Percentiles rank a stretch among this genome's conserved stretches.
Evolutionary conservation across 148 eudicot genomes (phyloP).

Genomic region (Beta vulgaris): DNA sequence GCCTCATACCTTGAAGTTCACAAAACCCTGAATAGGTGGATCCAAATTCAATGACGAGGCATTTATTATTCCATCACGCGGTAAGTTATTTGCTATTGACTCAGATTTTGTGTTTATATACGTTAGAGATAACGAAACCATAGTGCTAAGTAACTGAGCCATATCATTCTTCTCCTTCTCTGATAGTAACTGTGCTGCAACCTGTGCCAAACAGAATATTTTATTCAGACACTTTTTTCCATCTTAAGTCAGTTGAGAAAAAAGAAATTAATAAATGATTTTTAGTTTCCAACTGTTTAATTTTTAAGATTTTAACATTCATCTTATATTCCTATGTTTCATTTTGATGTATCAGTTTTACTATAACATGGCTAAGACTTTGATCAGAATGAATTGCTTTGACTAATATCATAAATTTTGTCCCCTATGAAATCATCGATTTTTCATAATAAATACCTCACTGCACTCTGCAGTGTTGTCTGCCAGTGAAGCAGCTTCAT

Average conservation of each 20-base stretch:
- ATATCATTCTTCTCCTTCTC: slow-evolving; percentile 67
- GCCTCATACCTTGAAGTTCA: slow-evolving; percentile 59
- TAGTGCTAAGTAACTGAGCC: slow-evolving; percentile 61
- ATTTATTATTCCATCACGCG: slow-evolving; percentile 47
- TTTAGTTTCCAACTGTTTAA: background rate
- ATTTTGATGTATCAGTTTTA: no score
- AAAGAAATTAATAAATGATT: no score
- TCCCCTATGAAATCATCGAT: background rate
- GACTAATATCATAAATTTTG: no score
- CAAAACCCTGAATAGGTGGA: slow-evolving; percentile 67
- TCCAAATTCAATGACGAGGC: slow-evolving; percentile 60
- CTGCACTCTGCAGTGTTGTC: background rate
- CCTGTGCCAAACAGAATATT: slow-evolving; percentile 42
- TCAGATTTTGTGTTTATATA: slow-evolving; percentile 62
- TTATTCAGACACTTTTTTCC: background rate
- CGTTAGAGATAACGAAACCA: slow-evolving; percentile 77
- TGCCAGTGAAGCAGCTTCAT: background rate
- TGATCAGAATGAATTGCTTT: no score
- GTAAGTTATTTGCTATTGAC: slow-evolving; percentile 32
- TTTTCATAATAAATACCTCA: background rate
- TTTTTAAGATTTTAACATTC: background rate
- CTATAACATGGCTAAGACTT: no score
- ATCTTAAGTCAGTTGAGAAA: no score
- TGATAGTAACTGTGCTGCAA: slow-evolving; percentile 76
- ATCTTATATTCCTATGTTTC: background rate